Evolutionary conservation across 768 basidiomycete genomes (phyloP).

Genomic region (Auriculariales sp.): DNA sequence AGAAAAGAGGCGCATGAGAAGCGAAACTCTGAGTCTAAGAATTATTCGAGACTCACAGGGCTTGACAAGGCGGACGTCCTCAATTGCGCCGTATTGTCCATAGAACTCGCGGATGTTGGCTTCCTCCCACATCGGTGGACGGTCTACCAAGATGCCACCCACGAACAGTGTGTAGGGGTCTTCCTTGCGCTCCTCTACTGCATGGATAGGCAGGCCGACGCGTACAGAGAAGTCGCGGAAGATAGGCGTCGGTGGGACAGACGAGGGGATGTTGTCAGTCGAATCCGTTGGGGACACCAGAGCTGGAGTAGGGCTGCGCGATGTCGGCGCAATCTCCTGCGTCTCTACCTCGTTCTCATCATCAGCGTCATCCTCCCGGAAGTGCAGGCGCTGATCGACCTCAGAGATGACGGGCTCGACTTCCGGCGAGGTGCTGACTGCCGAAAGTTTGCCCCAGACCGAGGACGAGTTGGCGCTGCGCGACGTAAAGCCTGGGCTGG

Average conservation of each 20-base stretch:
- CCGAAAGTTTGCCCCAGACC: background rate
- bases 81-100: constrained; percentile 46
- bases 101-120: constrained; percentile 44
- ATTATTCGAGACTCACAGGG: constrained; percentile 33
- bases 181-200: constrained; percentile 21
- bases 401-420: background rate
- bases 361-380: background rate
- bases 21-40: background rate
- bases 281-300: background rate
- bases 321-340: too few relatives aligned
- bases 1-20: background rate
- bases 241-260: background rate
- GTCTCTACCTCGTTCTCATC: background rate
- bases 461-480: background rate
- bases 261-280: background rate
- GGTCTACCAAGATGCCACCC: constrained; percentile 55
- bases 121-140: constrained; percentile 56
- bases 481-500: background rate
- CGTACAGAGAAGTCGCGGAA: background rate
- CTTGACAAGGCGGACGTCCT: constrained; percentile 47
- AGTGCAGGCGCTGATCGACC: background rate
- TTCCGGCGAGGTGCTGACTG: background rate
- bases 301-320: too few relatives aligned
- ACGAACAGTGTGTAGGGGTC: constrained; percentile 65
- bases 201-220: background rate